Evolutionary conservation across 148 eudicot species (phyloP).

Genomic region (Dysphania ambrosioides): DNA sequence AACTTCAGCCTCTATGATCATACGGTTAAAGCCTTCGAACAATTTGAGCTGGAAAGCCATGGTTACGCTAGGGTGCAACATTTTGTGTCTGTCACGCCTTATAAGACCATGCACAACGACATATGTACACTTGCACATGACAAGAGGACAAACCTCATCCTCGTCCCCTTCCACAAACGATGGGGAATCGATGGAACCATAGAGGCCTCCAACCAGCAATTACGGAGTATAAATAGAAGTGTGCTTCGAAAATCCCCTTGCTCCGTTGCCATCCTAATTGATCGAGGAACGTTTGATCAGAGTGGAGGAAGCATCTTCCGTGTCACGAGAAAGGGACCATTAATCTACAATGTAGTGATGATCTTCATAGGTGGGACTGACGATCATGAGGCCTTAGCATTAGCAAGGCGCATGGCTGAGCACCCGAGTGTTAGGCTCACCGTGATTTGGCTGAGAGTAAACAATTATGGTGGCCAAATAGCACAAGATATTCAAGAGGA

Average conservation of each 20-base stretch:
- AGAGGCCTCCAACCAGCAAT: slow-evolving; percentile 7
- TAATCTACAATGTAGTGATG: slow-evolving; percentile 21
- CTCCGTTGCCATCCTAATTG: slow-evolving; percentile 35
- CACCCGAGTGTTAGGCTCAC: slow-evolving; percentile 27
- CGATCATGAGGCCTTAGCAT: slow-evolving; percentile 38
- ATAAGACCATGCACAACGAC: slow-evolving; percentile 35
- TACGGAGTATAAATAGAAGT: slow-evolving; percentile 26
- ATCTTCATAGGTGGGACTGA: slow-evolving; percentile 38
- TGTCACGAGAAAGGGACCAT: not conserved
- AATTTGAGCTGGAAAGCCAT: slow-evolving; percentile 20
- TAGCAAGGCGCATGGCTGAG: slow-evolving; percentile 26
- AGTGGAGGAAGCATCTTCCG: not conserved
- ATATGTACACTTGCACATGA: slow-evolving; percentile 34
- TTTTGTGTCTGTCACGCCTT: slow-evolving; percentile 30
- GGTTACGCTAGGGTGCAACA: slow-evolving; percentile 28
- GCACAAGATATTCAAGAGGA: slow-evolving; percentile 19
- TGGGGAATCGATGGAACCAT: slow-evolving; percentile 26
- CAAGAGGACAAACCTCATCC: slow-evolving; percentile 25
- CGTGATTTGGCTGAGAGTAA: slow-evolving; percentile 29
- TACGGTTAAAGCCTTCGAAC: slow-evolving; percentile 25
- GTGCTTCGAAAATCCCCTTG: slow-evolving; percentile 39
- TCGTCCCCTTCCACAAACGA: slow-evolving; percentile 30
- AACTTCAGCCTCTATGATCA: slow-evolving; percentile 1
- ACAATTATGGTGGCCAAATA: not conserved
- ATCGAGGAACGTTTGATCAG: slow-evolving; percentile 8